Base-by-base conservation (phyloP, 2,329 filamentous ascomycete species). In the Colletotrichum tanaceti region DNA sequence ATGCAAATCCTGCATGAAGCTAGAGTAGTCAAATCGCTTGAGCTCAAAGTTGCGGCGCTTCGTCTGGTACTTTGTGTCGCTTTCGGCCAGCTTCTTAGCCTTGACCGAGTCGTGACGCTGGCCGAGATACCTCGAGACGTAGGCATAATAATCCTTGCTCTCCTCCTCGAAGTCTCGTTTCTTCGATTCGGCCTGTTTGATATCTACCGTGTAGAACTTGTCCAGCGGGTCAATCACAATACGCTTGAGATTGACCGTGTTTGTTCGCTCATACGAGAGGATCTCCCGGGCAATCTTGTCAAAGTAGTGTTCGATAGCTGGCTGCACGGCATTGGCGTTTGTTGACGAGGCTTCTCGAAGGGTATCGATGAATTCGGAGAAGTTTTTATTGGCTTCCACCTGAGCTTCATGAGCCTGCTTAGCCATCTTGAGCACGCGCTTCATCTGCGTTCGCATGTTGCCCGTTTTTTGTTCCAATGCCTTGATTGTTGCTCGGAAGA, bases 1-100 rank as follows among this genome's bases (percentile, higher is more conserved):
- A 71, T 98, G 96, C n/a, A 99, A 85, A 82, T 99, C 96, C 75
- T 98, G 95, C 93, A 99, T 97, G 77, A 98, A 99, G 16, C 93
- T 97, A 3, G 95, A 98, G 78, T 99, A 99, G 79, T 99, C 97
- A 75, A 99, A 99, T 11, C 97, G 91, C 82, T 97, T 98, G 65
- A 99, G 86, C 82, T 99, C 96, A 75, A 99, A 99, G 73, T 94
- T 97, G 52, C 93, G 90, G 72, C 94, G 89, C 82, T 98, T 98
- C 53, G 87, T 90, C 78, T 98, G 95, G 77, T 98, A 99, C 77
- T 99, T 99, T 39, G 93, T 92, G 78, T 99, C 96, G 74, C 94
- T 98, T 74, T 98, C 94, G 47, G 89, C 92, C 71, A 96, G 90
- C 81, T 98, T 98, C 86, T 99, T 99, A 78, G 97, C 93, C 81